Evolutionary conservation across 2,329 filamentous ascomycete species (phyloP), one percentile per base, ranked within the genome.

Genomic region (Aspergillus pseudonomiae): DNA sequence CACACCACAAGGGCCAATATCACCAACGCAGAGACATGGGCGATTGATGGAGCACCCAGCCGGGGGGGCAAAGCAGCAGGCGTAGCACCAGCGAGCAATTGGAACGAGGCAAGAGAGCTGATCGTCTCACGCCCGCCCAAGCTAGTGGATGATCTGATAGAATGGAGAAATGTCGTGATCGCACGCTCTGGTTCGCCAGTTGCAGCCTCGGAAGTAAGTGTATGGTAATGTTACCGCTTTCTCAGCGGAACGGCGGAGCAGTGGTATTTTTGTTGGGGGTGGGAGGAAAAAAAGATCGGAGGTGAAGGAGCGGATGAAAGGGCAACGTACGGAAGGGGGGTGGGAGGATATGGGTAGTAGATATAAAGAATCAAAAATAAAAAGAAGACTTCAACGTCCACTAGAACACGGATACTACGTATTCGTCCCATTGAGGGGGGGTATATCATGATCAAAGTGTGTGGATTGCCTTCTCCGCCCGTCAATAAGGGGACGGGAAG

Each of bases 131-230:
- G 67, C 61, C 67, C 64, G 63, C 58, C 63, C 55, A 57, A 63
- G 66, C 73, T 75, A 71, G 69, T 65, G 66, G 75, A 79, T 78
- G 76, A 77, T 77, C 73, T 77, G 74, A 79, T 79, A 71, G 67
- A 74, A 77, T 77, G 77, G 75, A 74, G 75, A 78, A 77, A 79
- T 79, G 77, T 79, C 77, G 77, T 78, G 75, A 79, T 79, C 74
- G 75, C 70, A 53, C 30, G 21, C 53, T 68, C 62, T 75, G 70
- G 68, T 77, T 73, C 64, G 74, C 68, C 72, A 60, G 70, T 69
- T 55, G 21, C n/a, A 57, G 52, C 62, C 61, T 60, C 58, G 60
- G 64, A 50, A 61, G 7, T 7, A 32, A n/a, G 28, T 52, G 48
- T 52, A 52, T 52, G 48, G 48, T 52, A 52, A 53, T 58, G 61